These are phyloP conservation scores for Magnusiomyces sp. DNA, from an alignment of 1,139 yeast genomes.

Conservation along the genomic window DNA sequence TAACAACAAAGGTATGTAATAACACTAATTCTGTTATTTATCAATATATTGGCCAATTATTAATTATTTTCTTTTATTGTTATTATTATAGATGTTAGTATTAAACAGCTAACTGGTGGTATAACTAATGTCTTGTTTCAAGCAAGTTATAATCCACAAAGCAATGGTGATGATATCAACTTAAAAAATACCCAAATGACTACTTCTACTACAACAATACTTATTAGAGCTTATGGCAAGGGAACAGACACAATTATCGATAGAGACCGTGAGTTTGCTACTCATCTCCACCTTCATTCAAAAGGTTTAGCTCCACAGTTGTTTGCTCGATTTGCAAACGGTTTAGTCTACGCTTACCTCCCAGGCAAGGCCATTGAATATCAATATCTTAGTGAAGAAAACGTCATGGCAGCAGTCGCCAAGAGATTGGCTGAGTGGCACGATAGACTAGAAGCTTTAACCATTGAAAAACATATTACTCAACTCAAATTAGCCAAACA, in stretches of 20 bases:
- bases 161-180: slow-evolving; percentile 12
- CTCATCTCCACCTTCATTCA: slow-evolving; percentile 56
- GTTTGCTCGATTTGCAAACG: slow-evolving; percentile 62
- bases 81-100: background rate
- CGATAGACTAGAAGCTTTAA: slow-evolving; percentile 35
- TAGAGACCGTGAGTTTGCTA: slow-evolving; percentile 66
- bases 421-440: slow-evolving; percentile 72
- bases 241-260: slow-evolving; percentile 70
- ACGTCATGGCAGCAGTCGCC: slow-evolving; percentile 52
- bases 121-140: slow-evolving; percentile 66
- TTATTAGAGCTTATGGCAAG: slow-evolving; percentile 67
- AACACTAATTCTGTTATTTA: background rate
- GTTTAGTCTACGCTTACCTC: slow-evolving; percentile 62
- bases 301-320: slow-evolving; percentile 61
- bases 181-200: background rate
- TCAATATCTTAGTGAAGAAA: slow-evolving; percentile 42
- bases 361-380: slow-evolving; percentile 59
- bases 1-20: too few species aligned
- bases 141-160: slow-evolving; percentile 36
- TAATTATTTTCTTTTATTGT: background rate
- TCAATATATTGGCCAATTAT: background rate
- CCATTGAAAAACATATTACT: slow-evolving; percentile 44
- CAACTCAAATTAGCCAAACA: background rate
- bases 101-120: slow-evolving; percentile 55
- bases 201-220: slow-evolving; percentile 33